phyloP scores from a whole-genome alignment of 495 filamentous ascomycete genomes.

The Parathielavia hyrcaniae region DNA sequence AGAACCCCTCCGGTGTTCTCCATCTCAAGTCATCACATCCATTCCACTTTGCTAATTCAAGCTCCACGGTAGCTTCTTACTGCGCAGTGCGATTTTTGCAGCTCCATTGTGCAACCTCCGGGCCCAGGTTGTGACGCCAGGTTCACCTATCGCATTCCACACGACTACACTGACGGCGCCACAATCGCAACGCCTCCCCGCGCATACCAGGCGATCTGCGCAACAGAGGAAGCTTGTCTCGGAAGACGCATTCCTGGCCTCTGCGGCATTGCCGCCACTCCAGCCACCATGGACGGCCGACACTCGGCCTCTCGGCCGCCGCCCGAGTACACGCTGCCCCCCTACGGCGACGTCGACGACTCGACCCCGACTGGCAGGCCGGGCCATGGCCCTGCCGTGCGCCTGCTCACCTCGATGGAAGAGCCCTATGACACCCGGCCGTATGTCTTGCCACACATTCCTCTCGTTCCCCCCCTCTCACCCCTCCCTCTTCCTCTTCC shows the following conservation, averaged over 20 bases:
- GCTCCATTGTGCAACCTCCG: background rate
- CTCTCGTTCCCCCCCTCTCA: conserved; percentile 30
- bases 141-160: background rate
- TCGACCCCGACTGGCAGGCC: conserved; percentile 33
- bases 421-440: conserved; percentile 32
- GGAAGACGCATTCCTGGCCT: conserved; percentile 14
- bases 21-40: background rate
- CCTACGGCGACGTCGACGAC: conserved; percentile 45
- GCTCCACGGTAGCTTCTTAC: background rate
- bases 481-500: conserved; percentile 12
- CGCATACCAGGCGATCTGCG: background rate
- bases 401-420: conserved; percentile 50
- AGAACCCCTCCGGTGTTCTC: conserved; percentile 6
- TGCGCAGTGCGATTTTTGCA: background rate
- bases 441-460: conserved; percentile 39
- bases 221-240: background rate
- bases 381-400: conserved; percentile 38
- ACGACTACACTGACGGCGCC: background rate
- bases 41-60: conserved; percentile 6
- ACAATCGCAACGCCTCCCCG: conserved; percentile 3
- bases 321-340: conserved; percentile 42
- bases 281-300: conserved; percentile 41
- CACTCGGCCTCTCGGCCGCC: conserved; percentile 38
- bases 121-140: background rate
- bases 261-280: conserved; percentile 26